Base-by-base conservation (phyloP, 306 rosid genomes). In the Ammopiptanthus mongolicus region DNA sequence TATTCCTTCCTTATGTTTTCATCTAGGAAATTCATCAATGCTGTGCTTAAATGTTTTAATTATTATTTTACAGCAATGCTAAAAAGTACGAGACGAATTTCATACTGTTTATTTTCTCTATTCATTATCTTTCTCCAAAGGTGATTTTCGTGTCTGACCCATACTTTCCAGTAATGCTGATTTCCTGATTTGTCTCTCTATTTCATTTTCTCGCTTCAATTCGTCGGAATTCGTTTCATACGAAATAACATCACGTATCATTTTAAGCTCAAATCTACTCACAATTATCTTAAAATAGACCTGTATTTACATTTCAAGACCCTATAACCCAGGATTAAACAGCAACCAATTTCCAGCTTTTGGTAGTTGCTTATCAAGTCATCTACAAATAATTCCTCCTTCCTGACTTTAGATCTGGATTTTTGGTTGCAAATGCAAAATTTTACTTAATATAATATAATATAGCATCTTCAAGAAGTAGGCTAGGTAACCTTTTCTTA, bases 191-290 rank as follows among this genome's bases (percentile, higher is more conserved):
- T n/a, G n/a, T n/a, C n/a, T n/a, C n/a, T n/a, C n/a, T n/a, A n/a
- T n/a, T n/a, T n/a, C n/a, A n/a, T n/a, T n/a, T n/a, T n/a, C n/a
- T n/a, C n/a, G n/a, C n/a, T n/a, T n/a, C n/a, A n/a, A n/a, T n/a
- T n/a, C n/a, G n/a, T n/a, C n/a, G n/a, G n/a, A n/a, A n/a, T n/a
- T n/a, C n/a, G n/a, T n/a, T n/a, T n/a, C n/a, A n/a, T n/a, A n/a
- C n/a, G n/a, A n/a, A n/a, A n/a, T n/a, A n/a, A n/a, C n/a, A n/a
- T 7, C 9, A 18, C 6, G 53, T 46, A 25, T 31, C 46, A 76
- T 53, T 51, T 65, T 10, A 67, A 21, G 29, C 58, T 19, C 63
- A 67, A 73, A 17, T 73, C 61, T 74, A 13, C 51, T 61, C 61
- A 23, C n/a, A 71, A 39, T 60, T 34, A 1, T 15, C 64, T 17